Conservation (phyloP, 2,329 filamentous ascomycete genomes). For the Neurospora crassa region DNA sequence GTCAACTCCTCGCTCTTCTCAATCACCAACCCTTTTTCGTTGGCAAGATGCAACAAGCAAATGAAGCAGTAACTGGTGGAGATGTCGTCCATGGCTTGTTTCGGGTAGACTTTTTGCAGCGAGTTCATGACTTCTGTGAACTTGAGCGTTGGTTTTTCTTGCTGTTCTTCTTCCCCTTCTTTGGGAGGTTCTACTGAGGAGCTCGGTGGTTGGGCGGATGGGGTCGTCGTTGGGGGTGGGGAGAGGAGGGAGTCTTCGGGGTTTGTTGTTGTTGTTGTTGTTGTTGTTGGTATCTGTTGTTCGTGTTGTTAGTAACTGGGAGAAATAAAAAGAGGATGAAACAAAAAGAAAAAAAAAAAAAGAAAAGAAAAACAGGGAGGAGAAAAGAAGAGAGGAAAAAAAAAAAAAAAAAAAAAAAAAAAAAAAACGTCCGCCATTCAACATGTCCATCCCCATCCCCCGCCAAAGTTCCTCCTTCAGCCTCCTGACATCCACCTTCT, state of each 20-base stretch:
- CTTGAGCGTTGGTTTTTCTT: constrained; percentile 48
- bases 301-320: background rate
- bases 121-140: constrained; percentile 92
- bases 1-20: constrained; percentile 49
- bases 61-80: constrained; percentile 93
- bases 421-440: constrained; percentile 34
- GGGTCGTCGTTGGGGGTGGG: background rate
- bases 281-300: background rate
- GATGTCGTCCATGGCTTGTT: constrained; percentile 82
- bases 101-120: constrained; percentile 76
- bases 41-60: constrained; percentile 79
- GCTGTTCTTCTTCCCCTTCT: constrained; percentile 11
- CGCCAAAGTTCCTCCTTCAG: constrained; percentile 65
- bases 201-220: constrained; percentile 13
- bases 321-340: background rate
- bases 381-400: too few species aligned
- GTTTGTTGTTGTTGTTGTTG: background rate
- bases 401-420: background rate
- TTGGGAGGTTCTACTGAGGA: constrained; percentile 4
- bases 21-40: constrained; percentile 81
- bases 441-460: constrained; percentile 48
- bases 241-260: background rate
- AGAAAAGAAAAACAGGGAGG: too few species aligned
- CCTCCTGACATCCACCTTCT: constrained; percentile 60
- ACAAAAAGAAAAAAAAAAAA: background rate